phyloP scores from a whole-genome alignment of 2,329 filamentous ascomycete genomes.

The Proliferodiscus dingleyae region DNA sequence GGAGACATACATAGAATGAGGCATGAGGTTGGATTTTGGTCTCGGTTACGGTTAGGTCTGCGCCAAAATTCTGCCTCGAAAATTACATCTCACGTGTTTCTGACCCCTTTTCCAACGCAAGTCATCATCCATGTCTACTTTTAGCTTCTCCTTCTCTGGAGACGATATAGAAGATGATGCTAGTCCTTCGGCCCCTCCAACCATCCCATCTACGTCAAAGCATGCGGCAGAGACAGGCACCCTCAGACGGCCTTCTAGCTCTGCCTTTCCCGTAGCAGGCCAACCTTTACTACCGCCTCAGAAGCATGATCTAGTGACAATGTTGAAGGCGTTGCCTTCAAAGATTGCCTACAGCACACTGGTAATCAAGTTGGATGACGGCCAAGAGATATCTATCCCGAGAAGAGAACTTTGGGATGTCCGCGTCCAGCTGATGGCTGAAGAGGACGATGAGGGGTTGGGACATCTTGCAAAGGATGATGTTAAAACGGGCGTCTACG shows the following conservation, averaged over 20 bases:
- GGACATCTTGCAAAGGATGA: constrained; percentile 62
- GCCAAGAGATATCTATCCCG: constrained; percentile 51
- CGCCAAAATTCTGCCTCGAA: too few species aligned
- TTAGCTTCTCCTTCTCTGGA: constrained; percentile 53
- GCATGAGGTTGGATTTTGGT: too few species aligned
- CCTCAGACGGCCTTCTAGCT: constrained; percentile 22
- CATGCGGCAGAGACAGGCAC: constrained; percentile 33
- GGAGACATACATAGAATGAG: too few species aligned
- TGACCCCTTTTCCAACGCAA: too few species aligned
- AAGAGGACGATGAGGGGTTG: constrained; percentile 49
- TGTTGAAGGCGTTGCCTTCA: constrained; percentile 61
- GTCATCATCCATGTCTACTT: constrained; percentile 31
- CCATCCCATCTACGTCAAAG: constrained; percentile 5
- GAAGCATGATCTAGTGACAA: constrained; percentile 44
- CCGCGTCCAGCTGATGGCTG: constrained; percentile 74
- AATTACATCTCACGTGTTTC: too few species aligned
- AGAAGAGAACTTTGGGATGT: constrained; percentile 79
- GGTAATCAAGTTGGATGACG: constrained; percentile 54
- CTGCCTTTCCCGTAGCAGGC: constrained; percentile 57
- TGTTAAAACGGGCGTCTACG: constrained; percentile 76
- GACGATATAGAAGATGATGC: constrained; percentile 56
- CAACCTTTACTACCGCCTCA: constrained; percentile 53
- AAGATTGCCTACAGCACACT: constrained; percentile 67
- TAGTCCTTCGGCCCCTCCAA: background rate
- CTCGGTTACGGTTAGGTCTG: too few species aligned